Evolutionary conservation across 1,284 basidiomycete species (phyloP).

Genomic region (Fomitopsis pinicola): DNA sequence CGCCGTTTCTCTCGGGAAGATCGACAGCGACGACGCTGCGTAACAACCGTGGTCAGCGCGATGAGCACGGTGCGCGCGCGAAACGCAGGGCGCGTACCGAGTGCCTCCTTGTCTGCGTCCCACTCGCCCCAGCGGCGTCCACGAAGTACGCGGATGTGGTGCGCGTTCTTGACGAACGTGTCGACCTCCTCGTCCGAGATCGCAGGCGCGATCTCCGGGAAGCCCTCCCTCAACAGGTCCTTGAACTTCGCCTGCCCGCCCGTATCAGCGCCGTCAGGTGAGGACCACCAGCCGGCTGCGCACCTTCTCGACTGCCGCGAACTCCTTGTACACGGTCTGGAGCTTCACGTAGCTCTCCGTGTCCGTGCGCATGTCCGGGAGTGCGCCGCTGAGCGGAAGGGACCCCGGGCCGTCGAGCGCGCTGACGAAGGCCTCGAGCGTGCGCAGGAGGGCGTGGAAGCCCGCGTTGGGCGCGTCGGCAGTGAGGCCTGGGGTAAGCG

Average conservation of each 20-base stretch:
- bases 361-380: slow-evolving; percentile 97
- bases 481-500: slow-evolving; percentile 19
- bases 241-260: slow-evolving; percentile 21
- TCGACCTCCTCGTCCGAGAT: slow-evolving; percentile 61
- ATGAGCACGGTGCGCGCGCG: not conserved
- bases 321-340: slow-evolving; percentile 72
- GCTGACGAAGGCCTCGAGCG: slow-evolving; percentile 59
- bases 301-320: slow-evolving; percentile 67
- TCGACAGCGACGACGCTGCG: slow-evolving; percentile 20
- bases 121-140: slow-evolving; percentile 66
- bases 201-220: slow-evolving; percentile 25
- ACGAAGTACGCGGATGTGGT: slow-evolving; percentile 73
- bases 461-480: slow-evolving; percentile 23
- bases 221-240: slow-evolving; percentile 16
- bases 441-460: slow-evolving; percentile 86
- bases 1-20: slow-evolving; percentile 46
- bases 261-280: not conserved
- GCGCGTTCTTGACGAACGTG: slow-evolving; percentile 88
- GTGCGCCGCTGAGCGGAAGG: slow-evolving; percentile 55
- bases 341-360: slow-evolving; percentile 80
- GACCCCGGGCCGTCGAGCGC: slow-evolving; percentile 27
- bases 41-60: not conserved
- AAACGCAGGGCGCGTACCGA: slow-evolving; percentile 46
- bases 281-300: not conserved
- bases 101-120: slow-evolving; percentile 45